Evolutionary conservation across 495 filamentous ascomycete species (phyloP).

Genomic region (Halenospora varia): DNA sequence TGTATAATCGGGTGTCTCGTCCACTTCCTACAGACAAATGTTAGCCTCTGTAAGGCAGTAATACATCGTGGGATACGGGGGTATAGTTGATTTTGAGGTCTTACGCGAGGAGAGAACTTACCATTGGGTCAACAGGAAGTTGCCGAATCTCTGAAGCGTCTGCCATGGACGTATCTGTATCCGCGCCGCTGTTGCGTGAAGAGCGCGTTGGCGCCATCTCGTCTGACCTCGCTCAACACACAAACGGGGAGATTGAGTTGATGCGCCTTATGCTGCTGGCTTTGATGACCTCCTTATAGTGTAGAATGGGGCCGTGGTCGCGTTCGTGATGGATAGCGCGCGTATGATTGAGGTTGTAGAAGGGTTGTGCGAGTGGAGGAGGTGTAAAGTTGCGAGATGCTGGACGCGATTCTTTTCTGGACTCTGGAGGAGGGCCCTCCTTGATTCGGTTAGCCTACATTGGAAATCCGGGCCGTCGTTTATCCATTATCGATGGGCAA

Average conservation of each 20-base stretch:
- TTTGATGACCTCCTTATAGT: not conserved
- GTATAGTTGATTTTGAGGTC: not conserved
- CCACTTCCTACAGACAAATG: constrained; percentile 52
- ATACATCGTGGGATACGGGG: not conserved
- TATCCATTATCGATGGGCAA: not conserved
- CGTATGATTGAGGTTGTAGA: constrained; percentile 6
- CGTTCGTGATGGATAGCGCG: constrained; percentile 14
- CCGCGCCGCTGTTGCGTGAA: constrained; percentile 39
- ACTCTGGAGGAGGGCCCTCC: not conserved
- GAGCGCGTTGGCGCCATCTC: constrained; percentile 59
- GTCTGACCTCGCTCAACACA: constrained; percentile 10
- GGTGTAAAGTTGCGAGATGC: not conserved
- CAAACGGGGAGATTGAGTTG: not conserved
- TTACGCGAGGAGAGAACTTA: constrained; percentile 23
- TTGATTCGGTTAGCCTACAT: too few relatives aligned
- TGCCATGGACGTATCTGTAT: constrained; percentile 51
- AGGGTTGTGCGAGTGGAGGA: constrained; percentile 2
- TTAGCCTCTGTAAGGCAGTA: constrained; percentile 17
- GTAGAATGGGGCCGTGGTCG: constrained; percentile 5
- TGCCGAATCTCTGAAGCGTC: constrained; percentile 53
- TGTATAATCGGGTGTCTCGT: constrained; percentile 81
- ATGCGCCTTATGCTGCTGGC: constrained; percentile 11
- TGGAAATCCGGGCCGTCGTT: too few relatives aligned
- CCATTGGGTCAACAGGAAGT: constrained; percentile 40
- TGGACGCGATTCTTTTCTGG: constrained; percentile 5